phyloP scores from a whole-genome alignment of 2,329 filamentous ascomycete genomes.

The Didymella glomerata region DNA sequence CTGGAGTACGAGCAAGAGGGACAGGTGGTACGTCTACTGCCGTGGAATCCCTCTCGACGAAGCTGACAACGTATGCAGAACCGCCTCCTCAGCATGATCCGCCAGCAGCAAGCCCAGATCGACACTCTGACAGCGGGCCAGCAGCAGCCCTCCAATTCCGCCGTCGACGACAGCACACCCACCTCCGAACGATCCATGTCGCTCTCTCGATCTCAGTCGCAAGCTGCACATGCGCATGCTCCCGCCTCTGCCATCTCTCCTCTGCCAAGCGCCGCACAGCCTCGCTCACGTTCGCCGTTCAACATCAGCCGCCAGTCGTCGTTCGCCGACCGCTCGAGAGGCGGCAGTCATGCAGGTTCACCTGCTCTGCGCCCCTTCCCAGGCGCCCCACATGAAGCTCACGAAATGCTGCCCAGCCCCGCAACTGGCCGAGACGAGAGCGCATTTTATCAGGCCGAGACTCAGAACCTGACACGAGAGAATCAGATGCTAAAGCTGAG shows the following conservation, averaged over 20 bases:
- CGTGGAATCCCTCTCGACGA: background rate
- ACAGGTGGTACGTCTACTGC: constrained; percentile 67
- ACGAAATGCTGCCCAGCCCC: constrained; percentile 68
- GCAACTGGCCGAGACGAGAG: constrained; percentile 68
- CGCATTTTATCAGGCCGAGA: constrained; percentile 83
- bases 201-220: constrained; percentile 43
- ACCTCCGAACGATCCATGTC: constrained; percentile 58
- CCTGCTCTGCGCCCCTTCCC: constrained; percentile 63
- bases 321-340: constrained; percentile 47
- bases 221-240: constrained; percentile 30
- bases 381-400: constrained; percentile 51
- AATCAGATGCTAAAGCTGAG: constrained; percentile 83
- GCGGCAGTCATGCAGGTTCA: constrained; percentile 53
- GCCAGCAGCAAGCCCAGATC: constrained; percentile 76
- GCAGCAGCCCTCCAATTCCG: constrained; percentile 53
- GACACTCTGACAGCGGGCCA: constrained; percentile 61
- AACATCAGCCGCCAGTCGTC: constrained; percentile 57
- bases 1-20: constrained; percentile 81
- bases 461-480: constrained; percentile 77
- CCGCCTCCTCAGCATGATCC: constrained; percentile 78
- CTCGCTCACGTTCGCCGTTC: constrained; percentile 49
- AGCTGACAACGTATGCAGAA: constrained; percentile 60
- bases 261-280: constrained; percentile 39
- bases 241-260: constrained; percentile 47
- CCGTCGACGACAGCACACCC: constrained; percentile 63